Evolutionary conservation across 805 yeast genomes (phyloP).

Genomic region (Candida namnaoensis): DNA sequence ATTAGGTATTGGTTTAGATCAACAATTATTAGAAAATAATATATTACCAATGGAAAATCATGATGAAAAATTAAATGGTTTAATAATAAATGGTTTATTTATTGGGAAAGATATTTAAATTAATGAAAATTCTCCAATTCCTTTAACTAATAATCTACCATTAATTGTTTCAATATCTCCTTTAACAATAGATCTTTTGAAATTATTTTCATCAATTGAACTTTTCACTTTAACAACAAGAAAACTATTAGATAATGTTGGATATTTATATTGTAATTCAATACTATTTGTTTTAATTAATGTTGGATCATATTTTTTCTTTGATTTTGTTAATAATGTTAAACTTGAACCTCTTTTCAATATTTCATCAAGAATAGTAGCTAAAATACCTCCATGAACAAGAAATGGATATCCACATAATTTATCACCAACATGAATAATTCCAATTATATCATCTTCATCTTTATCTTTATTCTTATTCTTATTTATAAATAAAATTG

Average conservation of each 20-base stretch:
- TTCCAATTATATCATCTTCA: constrained; percentile 27
- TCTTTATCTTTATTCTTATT: constrained; percentile 45
- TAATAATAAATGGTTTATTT: constrained; percentile 33
- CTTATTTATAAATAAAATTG: constrained; percentile 55
- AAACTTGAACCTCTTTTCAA: constrained; percentile 46
- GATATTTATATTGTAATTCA: constrained; percentile 50
- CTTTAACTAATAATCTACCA: constrained; percentile 50
- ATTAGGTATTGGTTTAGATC: constrained; percentile 57
- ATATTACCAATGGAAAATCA: constrained; percentile 45
- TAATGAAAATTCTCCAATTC: constrained; percentile 34
- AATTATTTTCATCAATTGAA: constrained; percentile 7
- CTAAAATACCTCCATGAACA: constrained; percentile 84
- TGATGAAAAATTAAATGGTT: constrained; percentile 50
- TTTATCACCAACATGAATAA: constrained; percentile 70
- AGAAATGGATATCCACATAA: constrained; percentile 83
- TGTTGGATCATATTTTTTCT: constrained; percentile 29
- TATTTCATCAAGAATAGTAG: constrained; percentile 72
- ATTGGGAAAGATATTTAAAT: background rate
- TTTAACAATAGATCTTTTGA: constrained; percentile 20
- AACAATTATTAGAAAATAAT: constrained; percentile 41
- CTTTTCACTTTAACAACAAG: constrained; percentile 51
- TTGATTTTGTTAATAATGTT: constrained; percentile 20
- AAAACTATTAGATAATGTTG: constrained; percentile 74
- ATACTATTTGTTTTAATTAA: constrained; percentile 37
- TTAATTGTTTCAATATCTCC: constrained; percentile 45